These are phyloP conservation scores for Rhizopogon vesiculosus DNA, from an alignment of 768 basidiomycete genomes.

Conservation along the genomic window DNA sequence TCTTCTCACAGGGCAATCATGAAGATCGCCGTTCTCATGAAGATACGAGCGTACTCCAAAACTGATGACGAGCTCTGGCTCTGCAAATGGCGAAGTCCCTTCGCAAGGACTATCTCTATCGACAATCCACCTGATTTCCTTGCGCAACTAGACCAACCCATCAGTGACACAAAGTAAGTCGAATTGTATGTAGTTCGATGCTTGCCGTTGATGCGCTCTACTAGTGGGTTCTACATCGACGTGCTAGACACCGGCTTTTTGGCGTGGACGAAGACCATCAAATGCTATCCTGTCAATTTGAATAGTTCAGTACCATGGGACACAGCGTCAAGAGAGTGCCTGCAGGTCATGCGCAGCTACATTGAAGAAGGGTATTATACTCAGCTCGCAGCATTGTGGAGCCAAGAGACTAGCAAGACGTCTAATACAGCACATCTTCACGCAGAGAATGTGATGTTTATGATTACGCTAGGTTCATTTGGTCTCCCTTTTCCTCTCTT, in stretches of 20 bases:
- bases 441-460: constrained; percentile 42
- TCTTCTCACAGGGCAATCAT: constrained; percentile 49
- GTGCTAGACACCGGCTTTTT: constrained; percentile 77
- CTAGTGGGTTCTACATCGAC: constrained; percentile 59
- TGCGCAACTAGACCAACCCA: constrained; percentile 37
- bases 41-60: constrained; percentile 69
- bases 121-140: constrained; percentile 48
- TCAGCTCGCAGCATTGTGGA: constrained; percentile 61
- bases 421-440: constrained; percentile 52
- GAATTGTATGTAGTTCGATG: background rate
- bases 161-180: constrained; percentile 32
- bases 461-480: constrained; percentile 44
- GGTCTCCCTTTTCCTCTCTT: constrained; percentile 25
- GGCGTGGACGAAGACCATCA: constrained; percentile 60
- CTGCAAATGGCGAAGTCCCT: constrained; percentile 65
- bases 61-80: constrained; percentile 67
- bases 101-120: constrained; percentile 42
- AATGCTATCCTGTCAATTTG: constrained; percentile 47
- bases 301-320: constrained; percentile 51
- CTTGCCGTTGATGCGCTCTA: constrained; percentile 1
- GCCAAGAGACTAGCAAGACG: constrained; percentile 72
- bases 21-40: constrained; percentile 63
- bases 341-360: constrained; percentile 47
- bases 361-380: constrained; percentile 54
- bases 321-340: constrained; percentile 37